Evolutionary conservation across 2,329 filamentous ascomycete species (phyloP).

Genomic region (Neocatenulostroma microsporum): DNA sequence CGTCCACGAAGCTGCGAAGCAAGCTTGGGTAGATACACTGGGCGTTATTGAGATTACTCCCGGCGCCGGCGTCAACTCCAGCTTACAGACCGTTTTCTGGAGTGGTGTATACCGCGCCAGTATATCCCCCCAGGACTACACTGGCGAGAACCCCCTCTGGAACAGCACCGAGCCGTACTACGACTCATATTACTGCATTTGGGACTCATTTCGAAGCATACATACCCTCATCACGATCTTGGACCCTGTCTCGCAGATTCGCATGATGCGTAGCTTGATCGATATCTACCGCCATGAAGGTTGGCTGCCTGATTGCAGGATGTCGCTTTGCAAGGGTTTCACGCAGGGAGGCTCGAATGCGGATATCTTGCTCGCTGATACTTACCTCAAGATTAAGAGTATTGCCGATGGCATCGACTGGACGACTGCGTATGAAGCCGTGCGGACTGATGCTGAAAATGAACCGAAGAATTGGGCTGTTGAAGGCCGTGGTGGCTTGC

Average conservation of each 20-base stretch:
- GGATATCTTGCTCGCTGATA: slow-evolving; percentile 62
- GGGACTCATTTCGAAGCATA: slow-evolving; percentile 42
- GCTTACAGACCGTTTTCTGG: slow-evolving; percentile 37
- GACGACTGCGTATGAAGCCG: slow-evolving; percentile 60
- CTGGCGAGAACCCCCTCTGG: slow-evolving; percentile 42
- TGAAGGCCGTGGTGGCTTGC: slow-evolving; percentile 62
- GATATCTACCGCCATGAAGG: slow-evolving; percentile 65
- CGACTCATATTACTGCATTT: slow-evolving; percentile 52
- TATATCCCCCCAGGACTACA: slow-evolving; percentile 42
- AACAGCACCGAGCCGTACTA: slow-evolving; percentile 38
- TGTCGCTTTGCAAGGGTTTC: slow-evolving; percentile 66
- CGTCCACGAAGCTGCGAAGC: slow-evolving; percentile 37
- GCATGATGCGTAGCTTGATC: slow-evolving; percentile 63
- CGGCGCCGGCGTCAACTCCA: slow-evolving; percentile 28
- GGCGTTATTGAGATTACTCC: slow-evolving; percentile 32
- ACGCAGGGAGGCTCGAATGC: slow-evolving; percentile 72
- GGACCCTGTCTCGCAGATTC: slow-evolving; percentile 55
- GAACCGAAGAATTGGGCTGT: slow-evolving; percentile 63
- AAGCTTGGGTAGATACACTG: slow-evolving; percentile 36
- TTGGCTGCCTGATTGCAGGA: slow-evolving; percentile 68
- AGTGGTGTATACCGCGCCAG: slow-evolving; percentile 39
- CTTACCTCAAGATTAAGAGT: slow-evolving; percentile 55
- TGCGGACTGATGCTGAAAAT: slow-evolving; percentile 64
- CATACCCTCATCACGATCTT: slow-evolving; percentile 62
- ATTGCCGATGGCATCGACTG: slow-evolving; percentile 54